These are phyloP conservation scores for Neospermospora avenae DNA, from an alignment of 2,329 filamentous ascomycete species.

Conservation along the genomic window DNA sequence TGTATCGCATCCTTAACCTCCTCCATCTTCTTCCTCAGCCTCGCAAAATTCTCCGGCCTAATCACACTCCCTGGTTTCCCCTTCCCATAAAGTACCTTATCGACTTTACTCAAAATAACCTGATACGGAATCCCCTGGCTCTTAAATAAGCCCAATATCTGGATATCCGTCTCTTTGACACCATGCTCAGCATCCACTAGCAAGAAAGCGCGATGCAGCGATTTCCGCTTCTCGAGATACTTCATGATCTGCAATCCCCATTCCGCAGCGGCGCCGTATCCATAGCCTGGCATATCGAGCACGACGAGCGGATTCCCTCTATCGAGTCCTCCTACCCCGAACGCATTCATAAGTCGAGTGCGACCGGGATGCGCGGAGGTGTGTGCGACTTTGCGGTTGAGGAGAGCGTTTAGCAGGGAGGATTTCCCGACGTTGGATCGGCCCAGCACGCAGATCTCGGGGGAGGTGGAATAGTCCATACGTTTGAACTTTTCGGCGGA, in stretches of 20 bases:
- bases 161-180: constrained; percentile 56
- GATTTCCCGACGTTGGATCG: constrained; percentile 70
- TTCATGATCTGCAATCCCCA: constrained; percentile 69
- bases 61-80: constrained; percentile 33
- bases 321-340: constrained; percentile 49
- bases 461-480: constrained; percentile 46
- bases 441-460: constrained; percentile 54
- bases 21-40: constrained; percentile 40
- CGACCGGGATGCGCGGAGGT: constrained; percentile 58
- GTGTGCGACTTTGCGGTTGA: constrained; percentile 48
- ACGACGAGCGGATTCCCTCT: constrained; percentile 46
- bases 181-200: constrained; percentile 63
- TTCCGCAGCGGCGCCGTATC: constrained; percentile 54
- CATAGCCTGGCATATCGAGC: constrained; percentile 71
- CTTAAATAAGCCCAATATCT: constrained; percentile 54
- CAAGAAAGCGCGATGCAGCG: constrained; percentile 58
- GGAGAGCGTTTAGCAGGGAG: constrained; percentile 61
- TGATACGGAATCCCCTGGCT: constrained; percentile 59
- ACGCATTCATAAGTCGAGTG: constrained; percentile 65
- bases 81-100: constrained; percentile 45
- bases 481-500: constrained; percentile 57
- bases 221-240: constrained; percentile 57
- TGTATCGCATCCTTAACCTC: constrained; percentile 42
- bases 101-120: constrained; percentile 63
- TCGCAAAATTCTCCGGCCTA: constrained; percentile 35